Percentiles rank a stretch among this genome's conserved stretches.
phyloP scores from a whole-genome alignment of 306 rosid species.

The Cicer yamashitae region DNA sequence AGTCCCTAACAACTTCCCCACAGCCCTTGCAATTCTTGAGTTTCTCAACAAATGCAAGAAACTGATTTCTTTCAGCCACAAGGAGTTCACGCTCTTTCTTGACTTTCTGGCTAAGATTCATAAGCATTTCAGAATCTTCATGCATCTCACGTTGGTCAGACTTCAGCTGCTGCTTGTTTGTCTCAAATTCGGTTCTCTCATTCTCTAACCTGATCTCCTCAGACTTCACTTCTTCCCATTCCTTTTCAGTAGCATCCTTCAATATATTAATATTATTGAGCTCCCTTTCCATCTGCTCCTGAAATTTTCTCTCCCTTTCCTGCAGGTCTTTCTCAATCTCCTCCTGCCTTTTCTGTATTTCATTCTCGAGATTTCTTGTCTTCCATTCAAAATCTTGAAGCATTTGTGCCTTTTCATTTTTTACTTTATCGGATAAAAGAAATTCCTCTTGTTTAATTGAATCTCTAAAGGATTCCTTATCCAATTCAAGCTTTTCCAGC shows the following conservation, averaged over 20 bases:
- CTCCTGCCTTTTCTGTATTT: slow-evolving; percentile 61
- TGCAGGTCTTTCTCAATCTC: slow-evolving; percentile 61
- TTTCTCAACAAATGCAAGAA: slow-evolving; percentile 80
- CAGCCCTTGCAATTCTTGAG: slow-evolving; percentile 72
- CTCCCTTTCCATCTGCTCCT: slow-evolving; percentile 73
- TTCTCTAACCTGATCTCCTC: slow-evolving; percentile 59
- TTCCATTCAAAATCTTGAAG: slow-evolving; percentile 69
- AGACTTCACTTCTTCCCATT: slow-evolving; percentile 68
- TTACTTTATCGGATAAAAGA: slow-evolving; percentile 63
- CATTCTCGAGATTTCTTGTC: slow-evolving; percentile 67
- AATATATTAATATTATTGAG: slow-evolving; percentile 54
- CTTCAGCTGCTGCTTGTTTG: slow-evolving; percentile 66
- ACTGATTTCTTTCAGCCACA: slow-evolving; percentile 64
- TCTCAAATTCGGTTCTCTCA: slow-evolving; percentile 63
- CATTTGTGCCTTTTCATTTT: slow-evolving; percentile 59
- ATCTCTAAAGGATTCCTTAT: slow-evolving; percentile 71
- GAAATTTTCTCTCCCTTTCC: slow-evolving; percentile 69
- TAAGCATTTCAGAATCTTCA: slow-evolving; percentile 77
- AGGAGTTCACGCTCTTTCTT: slow-evolving; percentile 76
- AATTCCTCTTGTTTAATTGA: slow-evolving; percentile 63
- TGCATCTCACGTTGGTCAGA: slow-evolving; percentile 68
- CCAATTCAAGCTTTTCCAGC: slow-evolving; percentile 70
- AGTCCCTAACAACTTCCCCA: slow-evolving; percentile 66
- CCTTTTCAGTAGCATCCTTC: slow-evolving; percentile 66
- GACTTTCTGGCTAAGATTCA: slow-evolving; percentile 73